phyloP scores from a whole-genome alignment of 805 yeast genomes.

The Clavispora phyllophila region DNA sequence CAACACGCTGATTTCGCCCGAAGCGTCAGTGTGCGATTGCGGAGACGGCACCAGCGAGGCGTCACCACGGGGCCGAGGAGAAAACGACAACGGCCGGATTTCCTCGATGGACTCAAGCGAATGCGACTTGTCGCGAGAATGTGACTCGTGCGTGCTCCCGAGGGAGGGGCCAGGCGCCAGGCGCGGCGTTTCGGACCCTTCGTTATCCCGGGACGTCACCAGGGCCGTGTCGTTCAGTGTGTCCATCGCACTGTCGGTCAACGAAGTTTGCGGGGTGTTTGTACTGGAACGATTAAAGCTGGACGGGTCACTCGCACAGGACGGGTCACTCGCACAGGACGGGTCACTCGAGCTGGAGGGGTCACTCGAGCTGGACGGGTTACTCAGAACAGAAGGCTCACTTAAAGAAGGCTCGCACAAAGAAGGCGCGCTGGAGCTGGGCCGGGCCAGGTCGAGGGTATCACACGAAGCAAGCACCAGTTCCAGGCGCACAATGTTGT shows the following conservation, averaged over 20 bases:
- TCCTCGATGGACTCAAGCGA: constrained; percentile 9
- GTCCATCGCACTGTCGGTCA: constrained; percentile 13
- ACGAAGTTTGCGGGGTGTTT: constrained; percentile 30
- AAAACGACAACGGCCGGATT: background rate
- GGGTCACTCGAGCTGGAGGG: constrained; percentile 18
- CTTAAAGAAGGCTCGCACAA: no score
- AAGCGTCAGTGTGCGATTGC: background rate
- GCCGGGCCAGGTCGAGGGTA: no score
- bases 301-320: constrained; percentile 16
- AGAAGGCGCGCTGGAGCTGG: no score
- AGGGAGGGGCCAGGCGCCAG: no score
- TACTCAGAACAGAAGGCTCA: no score
- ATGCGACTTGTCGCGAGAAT: constrained; percentile 6
- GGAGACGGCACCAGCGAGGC: no score
- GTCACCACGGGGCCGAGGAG: no score
- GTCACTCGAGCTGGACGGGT: constrained; percentile 1
- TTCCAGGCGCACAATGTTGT: constrained; percentile 15
- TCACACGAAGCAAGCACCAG: constrained; percentile 8
- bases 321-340: constrained; percentile 15
- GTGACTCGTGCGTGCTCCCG: no score
- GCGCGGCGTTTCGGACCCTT: no score
- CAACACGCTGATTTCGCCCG: background rate
- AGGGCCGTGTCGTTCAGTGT: constrained; percentile 6
- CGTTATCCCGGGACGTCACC: constrained; percentile 5
- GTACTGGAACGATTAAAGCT: constrained; percentile 21